phyloP scores from a whole-genome alignment of 2,329 filamentous ascomycete genomes.

The Metarhizium rileyi region DNA sequence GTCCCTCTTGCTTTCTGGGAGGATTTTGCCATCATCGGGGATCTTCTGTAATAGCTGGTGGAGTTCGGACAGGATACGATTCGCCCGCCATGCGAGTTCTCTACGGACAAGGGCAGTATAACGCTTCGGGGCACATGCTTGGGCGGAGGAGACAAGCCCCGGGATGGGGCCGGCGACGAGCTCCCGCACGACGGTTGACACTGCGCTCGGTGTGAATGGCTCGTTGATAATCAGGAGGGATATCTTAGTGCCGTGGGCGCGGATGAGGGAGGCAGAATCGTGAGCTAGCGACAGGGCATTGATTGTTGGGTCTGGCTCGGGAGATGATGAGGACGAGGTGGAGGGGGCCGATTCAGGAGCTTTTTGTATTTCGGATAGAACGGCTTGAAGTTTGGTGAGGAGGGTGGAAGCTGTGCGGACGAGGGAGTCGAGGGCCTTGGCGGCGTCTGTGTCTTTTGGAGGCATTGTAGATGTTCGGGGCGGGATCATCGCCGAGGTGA shows the following conservation, averaged over 20 bases:
- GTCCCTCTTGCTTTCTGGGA: conserved; percentile 20
- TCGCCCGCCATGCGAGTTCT: conserved; percentile 52
- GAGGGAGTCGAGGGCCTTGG: conserved; percentile 29
- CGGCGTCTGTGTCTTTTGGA: conserved; percentile 15
- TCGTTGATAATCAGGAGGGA: conserved; percentile 79
- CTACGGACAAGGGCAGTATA: conserved; percentile 55
- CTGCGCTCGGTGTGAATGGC: conserved; percentile 73
- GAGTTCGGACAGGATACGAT: conserved; percentile 54
- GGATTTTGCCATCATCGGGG: conserved; percentile 44
- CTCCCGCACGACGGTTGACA: conserved; percentile 60
- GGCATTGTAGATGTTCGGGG: conserved; percentile 13
- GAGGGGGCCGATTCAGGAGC: conserved; percentile 12
- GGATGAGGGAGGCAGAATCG: conserved; percentile 63
- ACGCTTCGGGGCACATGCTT: conserved; percentile 49
- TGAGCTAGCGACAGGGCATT: conserved; percentile 59
- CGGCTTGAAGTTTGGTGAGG: conserved; percentile 32
- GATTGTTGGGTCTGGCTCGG: conserved; percentile 20
- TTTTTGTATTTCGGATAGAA: conserved; percentile 30
- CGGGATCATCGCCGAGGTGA: too few relatives aligned
- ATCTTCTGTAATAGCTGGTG: conserved; percentile 50
- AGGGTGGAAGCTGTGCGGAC: conserved; percentile 28
- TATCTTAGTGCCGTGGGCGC: conserved; percentile 77
- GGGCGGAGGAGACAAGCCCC: conserved; percentile 59
- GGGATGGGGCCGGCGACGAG: conserved; percentile 66
- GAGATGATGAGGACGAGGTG: conserved; percentile 5